Evolutionary conservation across 108 stramenopile genomes (phyloP).

Genomic region (Cylindrotheca closterium): DNA sequence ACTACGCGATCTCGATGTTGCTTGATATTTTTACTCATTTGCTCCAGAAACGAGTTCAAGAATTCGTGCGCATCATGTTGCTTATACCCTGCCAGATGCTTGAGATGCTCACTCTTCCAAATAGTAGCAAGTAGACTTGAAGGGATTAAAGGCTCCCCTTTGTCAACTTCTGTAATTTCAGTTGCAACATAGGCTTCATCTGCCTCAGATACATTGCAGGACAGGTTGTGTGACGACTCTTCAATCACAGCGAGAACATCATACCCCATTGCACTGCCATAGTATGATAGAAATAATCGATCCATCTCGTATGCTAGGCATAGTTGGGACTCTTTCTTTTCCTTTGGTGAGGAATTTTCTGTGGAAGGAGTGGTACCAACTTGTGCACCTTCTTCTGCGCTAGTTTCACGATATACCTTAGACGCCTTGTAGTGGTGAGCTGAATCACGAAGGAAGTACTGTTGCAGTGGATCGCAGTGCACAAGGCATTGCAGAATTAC

Average conservation of each 20-base stretch:
- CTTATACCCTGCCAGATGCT: conserved; percentile 78
- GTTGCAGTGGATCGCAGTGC: conserved; percentile 63
- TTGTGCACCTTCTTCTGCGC: background rate
- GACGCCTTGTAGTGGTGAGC: conserved; percentile 30
- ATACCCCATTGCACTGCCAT: conserved; percentile 57
- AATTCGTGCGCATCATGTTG: conserved; percentile 93
- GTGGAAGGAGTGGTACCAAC: background rate
- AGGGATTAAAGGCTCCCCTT: conserved; percentile 79
- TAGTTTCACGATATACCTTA: conserved; percentile 13
- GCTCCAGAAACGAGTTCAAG: conserved; percentile 79
- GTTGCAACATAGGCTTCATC: conserved; percentile 3
- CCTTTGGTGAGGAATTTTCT: conserved; percentile 1
- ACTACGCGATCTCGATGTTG: conserved; percentile 18
- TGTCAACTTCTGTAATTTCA: conserved; percentile 14
- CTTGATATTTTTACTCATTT: conserved; percentile 41
- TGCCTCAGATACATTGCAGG: background rate
- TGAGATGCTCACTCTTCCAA: conserved; percentile 73
- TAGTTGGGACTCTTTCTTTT: conserved; percentile 16
- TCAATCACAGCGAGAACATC: conserved; percentile 48
- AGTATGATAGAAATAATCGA: conserved; percentile 62
- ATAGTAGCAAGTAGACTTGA: conserved; percentile 78
- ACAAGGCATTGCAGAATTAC: conserved; percentile 82
- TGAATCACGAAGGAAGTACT: conserved; percentile 53
- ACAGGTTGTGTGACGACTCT: conserved; percentile 11
- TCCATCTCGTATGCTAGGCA: conserved; percentile 82